Base-by-base conservation (phyloP, 768 basidiomycete species). In the Pisolithus sp. region DNA sequence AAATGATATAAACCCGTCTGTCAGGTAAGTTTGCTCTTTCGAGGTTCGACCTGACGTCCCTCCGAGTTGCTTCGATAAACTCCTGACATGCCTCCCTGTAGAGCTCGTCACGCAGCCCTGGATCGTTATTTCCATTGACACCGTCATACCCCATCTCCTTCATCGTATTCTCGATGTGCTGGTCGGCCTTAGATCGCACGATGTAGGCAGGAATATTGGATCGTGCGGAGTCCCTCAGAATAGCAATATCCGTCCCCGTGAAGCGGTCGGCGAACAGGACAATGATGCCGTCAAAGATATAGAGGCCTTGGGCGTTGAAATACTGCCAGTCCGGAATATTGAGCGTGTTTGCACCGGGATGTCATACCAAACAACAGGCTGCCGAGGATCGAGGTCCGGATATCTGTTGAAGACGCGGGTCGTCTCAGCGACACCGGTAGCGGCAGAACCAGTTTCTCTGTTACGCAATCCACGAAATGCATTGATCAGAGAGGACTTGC, bases 401-500 rank as follows among this genome's bases (percentile, higher is more conserved):
- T 66, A 71, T 30, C 68, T 55, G 21, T 55, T 21, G 39, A 63
- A 50, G 17, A 34, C 24, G n/a, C 52, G 39, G 4, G 68, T 70
- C 20, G 62, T 69, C 51, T 69, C 66, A 3, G 54, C 59, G 40
- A 68, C 52, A 1, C 64, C 66, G 10, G 62, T 61, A 2, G 62
- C 53, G 5, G 69, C 70, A 13, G 68, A 60, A 13, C 56, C 57
- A 13, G 6, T 4, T 17, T 59, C 53, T 9, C 46, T 46, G 49
- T 57, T 60, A 8, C 45, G 42, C 23, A 71, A 42, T 7, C 70
- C 70, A 2, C 70, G 66, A 21, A 71, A 60, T 4, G 70, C 64
- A 21, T 71, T 71, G 41, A 71, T 63, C 18, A 70, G 54, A 17
- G 70, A 68, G 5, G 70, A 71, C 54, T 71, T 71, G 13, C 69